phyloP scores from a whole-genome alignment of 345 rosid species.

The Barbarea vulgaris region DNA sequence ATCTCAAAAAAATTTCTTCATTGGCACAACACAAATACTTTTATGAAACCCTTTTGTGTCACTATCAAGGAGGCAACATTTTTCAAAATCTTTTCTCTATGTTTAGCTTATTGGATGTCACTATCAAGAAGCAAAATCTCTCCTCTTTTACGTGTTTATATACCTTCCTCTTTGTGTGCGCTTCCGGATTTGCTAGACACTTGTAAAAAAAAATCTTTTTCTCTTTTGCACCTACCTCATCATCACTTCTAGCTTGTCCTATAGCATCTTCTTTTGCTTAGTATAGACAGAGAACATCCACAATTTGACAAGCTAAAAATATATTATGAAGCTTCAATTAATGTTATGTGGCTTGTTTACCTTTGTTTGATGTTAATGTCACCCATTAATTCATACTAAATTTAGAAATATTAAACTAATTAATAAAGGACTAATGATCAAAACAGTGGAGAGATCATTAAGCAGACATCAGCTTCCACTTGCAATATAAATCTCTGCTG shows the following conservation, averaged over 20 bases:
- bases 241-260: slow-evolving; percentile 8
- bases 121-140: slow-evolving; percentile 10
- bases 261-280: slow-evolving; percentile 22
- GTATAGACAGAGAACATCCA: background rate
- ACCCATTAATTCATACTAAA: slow-evolving; percentile 7
- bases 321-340: background rate
- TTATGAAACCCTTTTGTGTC: background rate
- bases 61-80: background rate
- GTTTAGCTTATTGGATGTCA: slow-evolving; percentile 21
- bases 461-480: slow-evolving; percentile 39
- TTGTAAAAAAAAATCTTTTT: background rate
- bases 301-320: background rate
- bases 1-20: slow-evolving; percentile 16
- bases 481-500: slow-evolving; percentile 11
- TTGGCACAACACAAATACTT: slow-evolving; percentile 10
- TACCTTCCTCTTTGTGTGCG: slow-evolving; percentile 26
- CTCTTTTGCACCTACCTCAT: slow-evolving; percentile 33
- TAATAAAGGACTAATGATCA: slow-evolving; percentile 29
- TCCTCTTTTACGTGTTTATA: slow-evolving; percentile 5
- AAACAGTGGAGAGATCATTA: slow-evolving; percentile 25
- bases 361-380: slow-evolving; percentile 15
- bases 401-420: background rate
- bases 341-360: slow-evolving; percentile 16
- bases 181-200: slow-evolving; percentile 19
- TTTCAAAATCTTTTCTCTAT: background rate